Evolutionary conservation across 2,329 filamentous ascomycete genomes (phyloP).

Genomic region (Rhinocladiella similis): DNA sequence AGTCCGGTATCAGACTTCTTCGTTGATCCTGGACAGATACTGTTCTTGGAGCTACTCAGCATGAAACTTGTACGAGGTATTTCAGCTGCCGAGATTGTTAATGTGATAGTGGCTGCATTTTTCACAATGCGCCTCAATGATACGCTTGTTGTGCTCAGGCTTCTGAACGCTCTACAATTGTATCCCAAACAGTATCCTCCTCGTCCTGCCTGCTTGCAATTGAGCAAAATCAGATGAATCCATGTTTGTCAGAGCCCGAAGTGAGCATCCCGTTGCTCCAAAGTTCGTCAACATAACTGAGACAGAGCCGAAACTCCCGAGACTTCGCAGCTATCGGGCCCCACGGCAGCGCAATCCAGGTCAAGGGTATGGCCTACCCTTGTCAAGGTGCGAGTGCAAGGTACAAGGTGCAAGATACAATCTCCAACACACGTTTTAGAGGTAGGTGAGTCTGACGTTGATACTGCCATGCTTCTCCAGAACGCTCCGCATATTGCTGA

Average conservation of each 20-base stretch:
- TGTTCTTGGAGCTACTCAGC: neutral
- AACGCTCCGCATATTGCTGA: neutral
- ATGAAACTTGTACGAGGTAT: neutral
- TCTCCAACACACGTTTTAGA: no score
- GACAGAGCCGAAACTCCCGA: slow-evolving; percentile 18
- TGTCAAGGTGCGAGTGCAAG: no score
- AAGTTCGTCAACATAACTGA: slow-evolving; percentile 10
- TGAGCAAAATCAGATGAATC: neutral
- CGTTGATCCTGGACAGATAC: no score
- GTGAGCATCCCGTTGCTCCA: neutral
- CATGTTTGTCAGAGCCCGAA: neutral
- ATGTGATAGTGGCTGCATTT: neutral
- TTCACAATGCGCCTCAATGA: neutral
- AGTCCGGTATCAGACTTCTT: no score
- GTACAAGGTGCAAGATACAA: no score
- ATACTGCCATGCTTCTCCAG: neutral
- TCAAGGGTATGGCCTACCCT: neutral
- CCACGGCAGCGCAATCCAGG: neutral
- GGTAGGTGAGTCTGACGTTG: neutral
- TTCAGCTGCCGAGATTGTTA: neutral
- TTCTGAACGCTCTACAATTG: neutral
- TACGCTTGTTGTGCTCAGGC: neutral
- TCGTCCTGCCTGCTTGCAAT: neutral
- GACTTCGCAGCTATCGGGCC: slow-evolving; percentile 1
- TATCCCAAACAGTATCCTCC: neutral